phyloP scores from a whole-genome alignment of 192 early-diverging fungal species.

The Pecoramyces ruminantium region DNA sequence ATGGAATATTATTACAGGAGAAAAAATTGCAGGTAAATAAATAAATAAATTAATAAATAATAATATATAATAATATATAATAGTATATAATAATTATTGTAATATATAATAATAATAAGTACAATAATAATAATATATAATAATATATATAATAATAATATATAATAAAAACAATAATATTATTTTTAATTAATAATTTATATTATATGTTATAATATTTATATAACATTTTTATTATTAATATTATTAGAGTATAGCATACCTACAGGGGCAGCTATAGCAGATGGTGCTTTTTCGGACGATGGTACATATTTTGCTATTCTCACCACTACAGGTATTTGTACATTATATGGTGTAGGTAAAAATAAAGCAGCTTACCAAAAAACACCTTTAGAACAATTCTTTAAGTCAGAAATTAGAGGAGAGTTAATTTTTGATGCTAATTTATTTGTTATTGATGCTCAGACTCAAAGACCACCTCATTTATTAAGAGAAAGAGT shows the following conservation, averaged over 20 bases:
- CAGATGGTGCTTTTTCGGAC: slow-evolving; percentile 53
- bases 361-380: slow-evolving; percentile 22
- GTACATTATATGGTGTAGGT: slow-evolving; percentile 51
- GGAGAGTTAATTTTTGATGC: slow-evolving; percentile 40
- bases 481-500: slow-evolving; percentile 29
- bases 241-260: background rate
- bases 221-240: too few relatives aligned
- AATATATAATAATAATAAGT: too few relatives aligned
- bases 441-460: slow-evolving; percentile 50
- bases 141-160: too few relatives aligned
- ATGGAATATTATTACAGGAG: slow-evolving; percentile 55
- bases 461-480: slow-evolving; percentile 49
- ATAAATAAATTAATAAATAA: too few relatives aligned
- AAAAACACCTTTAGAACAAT: slow-evolving; percentile 39
- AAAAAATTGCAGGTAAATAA: slow-evolving; percentile 24
- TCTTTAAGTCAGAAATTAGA: slow-evolving; percentile 58
- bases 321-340: slow-evolving; percentile 50
- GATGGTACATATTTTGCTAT: slow-evolving; percentile 61
- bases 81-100: too few relatives aligned
- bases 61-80: too few relatives aligned
- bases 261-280: slow-evolving; percentile 13
- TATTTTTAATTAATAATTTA: too few relatives aligned
- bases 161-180: too few relatives aligned
- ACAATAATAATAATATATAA: too few relatives aligned
- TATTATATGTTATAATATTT: too few relatives aligned